phyloP scores from a whole-genome alignment of 306 rosid species.

The Herpetospermum pedunculosum region DNA sequence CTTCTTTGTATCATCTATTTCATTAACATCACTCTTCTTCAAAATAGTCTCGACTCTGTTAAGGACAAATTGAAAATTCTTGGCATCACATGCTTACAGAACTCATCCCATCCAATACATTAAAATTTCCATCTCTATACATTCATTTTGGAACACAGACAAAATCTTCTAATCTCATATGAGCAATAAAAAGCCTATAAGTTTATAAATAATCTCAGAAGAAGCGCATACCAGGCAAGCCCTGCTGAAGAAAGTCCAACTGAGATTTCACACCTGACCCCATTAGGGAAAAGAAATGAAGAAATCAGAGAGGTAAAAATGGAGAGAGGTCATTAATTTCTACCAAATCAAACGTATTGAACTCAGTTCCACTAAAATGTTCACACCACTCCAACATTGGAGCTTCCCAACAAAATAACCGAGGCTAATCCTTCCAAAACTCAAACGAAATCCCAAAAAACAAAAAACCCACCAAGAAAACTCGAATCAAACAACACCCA shows the following conservation, averaged over 20 bases:
- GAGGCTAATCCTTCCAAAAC: not conserved
- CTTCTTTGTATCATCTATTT: not conserved
- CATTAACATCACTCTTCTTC: not conserved
- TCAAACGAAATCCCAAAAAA: not conserved
- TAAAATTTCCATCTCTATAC: not conserved
- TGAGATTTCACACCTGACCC: conserved; percentile 68
- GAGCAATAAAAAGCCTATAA: conserved; percentile 3
- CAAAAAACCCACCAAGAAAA: conserved; percentile 14
- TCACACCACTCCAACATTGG: not conserved
- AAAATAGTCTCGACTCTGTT: not conserved
- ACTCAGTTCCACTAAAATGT: not conserved
- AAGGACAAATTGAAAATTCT: not conserved
- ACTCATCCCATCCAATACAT: not conserved
- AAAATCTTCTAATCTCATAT: not conserved
- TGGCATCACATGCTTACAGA: not conserved
- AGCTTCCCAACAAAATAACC: not conserved
- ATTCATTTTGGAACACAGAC: not conserved
- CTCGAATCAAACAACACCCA: conserved; percentile 15
- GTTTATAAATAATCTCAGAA: conserved; percentile 6
- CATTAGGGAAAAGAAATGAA: conserved; percentile 1
- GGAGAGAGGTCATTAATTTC: not conserved
- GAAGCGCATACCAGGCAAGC: conserved; percentile 66
- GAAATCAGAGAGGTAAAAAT: not conserved
- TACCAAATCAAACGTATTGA: not conserved
- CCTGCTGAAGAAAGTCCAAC: conserved; percentile 82